A percentile compares a stretch with the other conserved stretches of the same genome.
phyloP scores from a whole-genome alignment of 2,329 filamentous ascomycete genomes.

The Trichophyton benhamiae region DNA sequence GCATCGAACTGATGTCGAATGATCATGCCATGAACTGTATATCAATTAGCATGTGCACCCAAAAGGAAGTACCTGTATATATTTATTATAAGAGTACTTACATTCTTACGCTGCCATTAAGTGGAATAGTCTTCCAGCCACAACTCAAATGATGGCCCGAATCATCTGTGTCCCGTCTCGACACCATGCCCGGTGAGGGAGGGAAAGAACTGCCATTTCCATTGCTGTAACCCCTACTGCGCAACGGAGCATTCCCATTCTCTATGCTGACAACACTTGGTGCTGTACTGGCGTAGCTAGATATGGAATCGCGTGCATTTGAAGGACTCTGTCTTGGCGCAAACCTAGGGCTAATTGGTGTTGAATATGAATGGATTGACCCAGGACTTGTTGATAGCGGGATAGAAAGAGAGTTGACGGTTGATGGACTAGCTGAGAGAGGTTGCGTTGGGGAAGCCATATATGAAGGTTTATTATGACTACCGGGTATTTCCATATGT shows the following conservation, averaged over 20 bases:
- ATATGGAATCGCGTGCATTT: background rate
- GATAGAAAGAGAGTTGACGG: background rate
- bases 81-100: background rate
- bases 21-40: background rate
- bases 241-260: background rate
- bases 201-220: background rate
- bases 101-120: background rate
- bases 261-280: background rate
- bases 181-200: background rate
- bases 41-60: background rate
- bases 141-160: background rate
- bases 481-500: background rate
- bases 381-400: background rate
- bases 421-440: background rate
- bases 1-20: slow-evolving; percentile 2
- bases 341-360: background rate
- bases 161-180: background rate
- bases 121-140: background rate
- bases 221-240: background rate
- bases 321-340: background rate
- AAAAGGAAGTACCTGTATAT: background rate
- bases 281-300: background rate
- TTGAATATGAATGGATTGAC: background rate
- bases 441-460: background rate
- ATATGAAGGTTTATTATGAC: background rate